Evolutionary conservation across 1,284 basidiomycete genomes (phyloP), one percentile per base, ranked within the genome.

Genomic region (Chiua sp.): DNA sequence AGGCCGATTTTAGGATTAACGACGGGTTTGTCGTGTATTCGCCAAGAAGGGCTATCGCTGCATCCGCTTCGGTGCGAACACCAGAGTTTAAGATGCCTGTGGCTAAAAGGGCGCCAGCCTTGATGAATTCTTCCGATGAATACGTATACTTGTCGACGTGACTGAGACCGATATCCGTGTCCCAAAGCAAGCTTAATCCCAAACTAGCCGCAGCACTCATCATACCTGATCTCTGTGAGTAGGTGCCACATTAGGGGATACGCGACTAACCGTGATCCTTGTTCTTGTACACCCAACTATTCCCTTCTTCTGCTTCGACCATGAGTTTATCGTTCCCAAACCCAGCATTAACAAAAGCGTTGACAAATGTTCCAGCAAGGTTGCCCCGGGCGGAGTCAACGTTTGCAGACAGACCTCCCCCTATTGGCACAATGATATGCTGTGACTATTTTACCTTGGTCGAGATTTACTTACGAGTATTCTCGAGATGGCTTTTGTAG

Each of bases 201-300:
- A 98, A 85, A 62, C 93, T 96, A 4, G 98, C 98, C 23, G 97
- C 88, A 22, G 98, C 98, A 64, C 93, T 96, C 83, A 98, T 89
- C 95, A 98, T 98, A 60, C 95, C 94, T 92, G 47, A 53, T 20
- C 28, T 28, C 23, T 32, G 30, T 74, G 7, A 56, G 57, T 30
- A 61, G 10, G 56, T 7, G 37, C 26, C 47, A 61, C 37, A 30
- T n/a, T 35, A 42, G 51, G 54, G 30, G 55, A 50, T 49, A 53
- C 16, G 26, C n/a, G 4, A 68, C 81, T 35, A 63, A 90, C 93
- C 93, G 63, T 98, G 92, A 59, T 98, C 97, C 79, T 98, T 98
- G 82, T 98, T 98, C 86, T 98, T 98, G 84, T 99, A 99, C 65
- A 99, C 96, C 94, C 96, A 99, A 68, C 94, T 96, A 76, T 90